Percentiles rank a stretch among this genome's conserved stretches.
These are phyloP conservation scores for Komagataella populi DNA, from an alignment of 805 yeast species.

Conservation along the genomic window DNA sequence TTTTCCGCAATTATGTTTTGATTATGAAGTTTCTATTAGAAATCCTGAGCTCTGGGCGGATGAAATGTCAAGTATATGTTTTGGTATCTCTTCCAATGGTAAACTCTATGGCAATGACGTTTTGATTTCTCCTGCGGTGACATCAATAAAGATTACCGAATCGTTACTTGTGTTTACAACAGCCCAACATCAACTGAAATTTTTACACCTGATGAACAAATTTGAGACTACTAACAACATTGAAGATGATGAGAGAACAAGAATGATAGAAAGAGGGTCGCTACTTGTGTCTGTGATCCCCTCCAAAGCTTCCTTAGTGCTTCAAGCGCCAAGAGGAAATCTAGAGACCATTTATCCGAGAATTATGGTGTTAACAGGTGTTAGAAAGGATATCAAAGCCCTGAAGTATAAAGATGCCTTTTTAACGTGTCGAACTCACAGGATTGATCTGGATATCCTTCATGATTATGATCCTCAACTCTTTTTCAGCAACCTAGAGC, in stretches of 20 bases:
- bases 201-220: constrained; percentile 45
- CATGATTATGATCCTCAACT: constrained; percentile 75
- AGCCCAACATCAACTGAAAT: constrained; percentile 72
- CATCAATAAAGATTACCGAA: constrained; percentile 67
- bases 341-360: constrained; percentile 90
- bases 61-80: constrained; percentile 23
- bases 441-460: constrained; percentile 81
- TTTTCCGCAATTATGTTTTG: constrained; percentile 63
- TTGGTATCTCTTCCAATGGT: constrained; percentile 70
- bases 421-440: constrained; percentile 71
- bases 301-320: constrained; percentile 63
- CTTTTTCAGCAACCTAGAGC: constrained; percentile 49
- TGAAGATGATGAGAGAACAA: constrained; percentile 46
- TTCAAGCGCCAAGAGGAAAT: constrained; percentile 95
- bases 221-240: constrained; percentile 6
- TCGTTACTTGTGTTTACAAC: constrained; percentile 72
- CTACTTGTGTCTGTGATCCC: constrained; percentile 73
- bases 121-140: constrained; percentile 58
- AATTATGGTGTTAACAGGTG: constrained; percentile 77
- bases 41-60: constrained; percentile 10
- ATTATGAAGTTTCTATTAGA: constrained; percentile 30
- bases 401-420: constrained; percentile 63
- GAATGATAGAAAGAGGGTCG: constrained; percentile 89
- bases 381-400: constrained; percentile 51
- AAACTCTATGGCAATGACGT: constrained; percentile 52